These are phyloP conservation scores for Acacia pycnantha DNA, from an alignment of 331 rosid species.

Conservation along the genomic window DNA sequence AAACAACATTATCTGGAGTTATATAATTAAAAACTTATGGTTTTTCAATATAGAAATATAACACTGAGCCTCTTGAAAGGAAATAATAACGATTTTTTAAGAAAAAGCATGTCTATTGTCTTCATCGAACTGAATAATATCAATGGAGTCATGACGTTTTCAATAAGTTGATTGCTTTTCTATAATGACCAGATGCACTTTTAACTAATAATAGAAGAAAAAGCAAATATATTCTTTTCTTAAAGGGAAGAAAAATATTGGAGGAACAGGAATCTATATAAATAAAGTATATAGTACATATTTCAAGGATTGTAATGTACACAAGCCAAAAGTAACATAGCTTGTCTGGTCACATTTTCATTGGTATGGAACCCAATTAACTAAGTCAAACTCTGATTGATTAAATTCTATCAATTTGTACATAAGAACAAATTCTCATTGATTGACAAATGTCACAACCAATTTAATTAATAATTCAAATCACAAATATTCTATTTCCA, in stretches of 20 bases:
- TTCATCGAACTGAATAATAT: too few relatives aligned
- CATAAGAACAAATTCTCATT: slow-evolving; percentile 25
- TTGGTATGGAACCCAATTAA: background rate
- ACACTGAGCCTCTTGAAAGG: too few relatives aligned
- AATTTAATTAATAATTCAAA: background rate
- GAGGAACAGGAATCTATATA: too few relatives aligned
- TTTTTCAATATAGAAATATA: too few relatives aligned
- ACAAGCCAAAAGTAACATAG: background rate
- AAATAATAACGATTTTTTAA: too few relatives aligned
- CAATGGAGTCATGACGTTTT: too few relatives aligned
- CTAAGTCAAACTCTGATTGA: slow-evolving; percentile 18
- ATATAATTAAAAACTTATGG: too few relatives aligned
- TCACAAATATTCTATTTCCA: slow-evolving; percentile 29
- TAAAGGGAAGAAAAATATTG: background rate
- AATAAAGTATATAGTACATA: background rate
- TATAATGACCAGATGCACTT: background rate
- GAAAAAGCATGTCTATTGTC: too few relatives aligned
- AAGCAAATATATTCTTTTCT: background rate
- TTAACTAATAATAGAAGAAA: background rate
- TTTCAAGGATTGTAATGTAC: background rate
- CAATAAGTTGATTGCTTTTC: background rate
- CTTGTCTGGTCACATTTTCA: background rate
- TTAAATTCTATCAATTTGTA: background rate
- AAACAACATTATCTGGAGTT: too few relatives aligned
- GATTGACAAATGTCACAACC: background rate